Conservation (phyloP, 2,329 filamentous ascomycete species). For the Botrytis tulipae region DNA sequence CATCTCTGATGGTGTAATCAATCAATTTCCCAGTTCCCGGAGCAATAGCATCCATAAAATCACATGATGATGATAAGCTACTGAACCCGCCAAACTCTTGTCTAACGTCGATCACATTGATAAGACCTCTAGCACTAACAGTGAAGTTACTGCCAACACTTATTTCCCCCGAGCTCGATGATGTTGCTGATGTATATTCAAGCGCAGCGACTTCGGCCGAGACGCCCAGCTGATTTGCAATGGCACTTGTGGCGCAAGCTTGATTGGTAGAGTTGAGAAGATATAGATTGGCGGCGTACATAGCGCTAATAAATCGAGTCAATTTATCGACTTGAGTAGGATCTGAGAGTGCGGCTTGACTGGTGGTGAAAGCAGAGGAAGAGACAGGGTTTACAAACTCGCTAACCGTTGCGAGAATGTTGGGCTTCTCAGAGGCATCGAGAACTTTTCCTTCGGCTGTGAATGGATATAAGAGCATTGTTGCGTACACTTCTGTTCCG, state of each 20-base stretch:
- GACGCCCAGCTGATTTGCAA: no score
- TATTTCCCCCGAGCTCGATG: slow-evolving; percentile 34
- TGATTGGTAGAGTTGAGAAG: slow-evolving; percentile 25
- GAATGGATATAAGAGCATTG: slow-evolving; percentile 38
- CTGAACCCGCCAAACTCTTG: no score
- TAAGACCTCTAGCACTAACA: slow-evolving; percentile 23
- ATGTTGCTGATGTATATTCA: slow-evolving; percentile 34
- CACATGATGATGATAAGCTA: no score
- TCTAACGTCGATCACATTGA: no score
- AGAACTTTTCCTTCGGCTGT: slow-evolving; percentile 29
- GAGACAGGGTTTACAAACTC: neutral
- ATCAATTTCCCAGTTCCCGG: no score
- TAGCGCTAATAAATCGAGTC: slow-evolving; percentile 33
- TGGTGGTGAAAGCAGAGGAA: slow-evolving; percentile 34
- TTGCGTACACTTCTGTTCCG: slow-evolving; percentile 36
- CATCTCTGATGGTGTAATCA: no score
- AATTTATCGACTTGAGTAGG: slow-evolving; percentile 23
- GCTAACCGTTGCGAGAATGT: no score
- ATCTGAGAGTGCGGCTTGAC: slow-evolving; percentile 24
- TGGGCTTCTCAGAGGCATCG: slow-evolving; percentile 26
- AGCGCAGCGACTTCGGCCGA: neutral
- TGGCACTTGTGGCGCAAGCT: no score
- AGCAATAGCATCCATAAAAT: no score
- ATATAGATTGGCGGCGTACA: slow-evolving; percentile 36
- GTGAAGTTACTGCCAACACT: slow-evolving; percentile 32